Base-by-base conservation (phyloP, 768 basidiomycete species). In the Tylopilus plumbeoviolaceoides region DNA sequence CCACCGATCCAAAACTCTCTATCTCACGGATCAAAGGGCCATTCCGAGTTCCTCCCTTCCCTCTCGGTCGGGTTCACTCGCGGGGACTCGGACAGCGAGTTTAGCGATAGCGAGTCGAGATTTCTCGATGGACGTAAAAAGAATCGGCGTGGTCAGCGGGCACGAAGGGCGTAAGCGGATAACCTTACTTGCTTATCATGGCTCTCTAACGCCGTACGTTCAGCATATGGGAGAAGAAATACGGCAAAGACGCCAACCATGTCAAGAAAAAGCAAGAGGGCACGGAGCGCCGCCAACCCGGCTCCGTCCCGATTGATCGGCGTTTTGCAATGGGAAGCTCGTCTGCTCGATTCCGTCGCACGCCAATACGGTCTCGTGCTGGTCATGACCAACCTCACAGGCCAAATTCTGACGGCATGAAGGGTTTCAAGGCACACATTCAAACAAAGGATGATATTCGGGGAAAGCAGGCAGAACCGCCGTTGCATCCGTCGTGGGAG, bases 171-270 rank as follows among this genome's bases (percentile, higher is more conserved):
- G 97, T 97, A 69, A 80, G 95, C 86, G 14, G 3, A 43, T 47
- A 6, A 53, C 4, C 17, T 11, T 36, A 17, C 15, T 4, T 36
- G 35, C 17, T 36, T 17, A 12, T 17, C 15, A 35, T 21, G 12
- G 12, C 20, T 33, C 45, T 41, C 38, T 50, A 47, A 53, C 54
- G 61, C 49, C 28, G 7, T 30, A 21, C 27, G 10, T 39, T 27
- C 62, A 98, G 95, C 2, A 97, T 98, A 59, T 98, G 95, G 95
- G 95, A 98, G 72, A 95, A 93, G 73, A 98, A 94, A 70, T 98
- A 83, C 61, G 95, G 95, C 44, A 80, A 76, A 55, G 82, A 85
- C 55, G 95, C 95, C 21, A 97, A 95, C 66, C 95, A 98, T 68
- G 79, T 95, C 71, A 87, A 88, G 70, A 87, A 83, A 59, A 68